These are phyloP conservation scores for Talaromyces adpressus DNA, from an alignment of 495 filamentous ascomycete genomes.

Conservation along the genomic window DNA sequence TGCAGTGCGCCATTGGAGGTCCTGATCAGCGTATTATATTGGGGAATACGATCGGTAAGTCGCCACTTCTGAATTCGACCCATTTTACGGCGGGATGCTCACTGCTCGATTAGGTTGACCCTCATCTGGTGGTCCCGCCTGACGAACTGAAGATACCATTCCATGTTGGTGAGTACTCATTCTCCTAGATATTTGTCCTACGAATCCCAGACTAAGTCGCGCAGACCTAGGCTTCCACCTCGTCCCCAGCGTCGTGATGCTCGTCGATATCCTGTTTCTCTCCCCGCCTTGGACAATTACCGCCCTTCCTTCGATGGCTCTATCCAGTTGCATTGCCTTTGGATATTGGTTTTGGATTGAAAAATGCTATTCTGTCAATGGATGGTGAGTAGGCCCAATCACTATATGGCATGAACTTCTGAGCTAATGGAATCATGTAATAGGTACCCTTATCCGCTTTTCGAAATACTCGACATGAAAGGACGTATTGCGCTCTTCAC, in stretches of 20 bases:
- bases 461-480: slow-evolving; percentile 52
- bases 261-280: slow-evolving; percentile 65
- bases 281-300: slow-evolving; percentile 76
- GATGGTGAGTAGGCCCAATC: slow-evolving; percentile 45
- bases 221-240: slow-evolving; percentile 74
- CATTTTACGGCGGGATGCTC: slow-evolving; percentile 8
- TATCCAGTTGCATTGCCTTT: slow-evolving; percentile 61
- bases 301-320: slow-evolving; percentile 48
- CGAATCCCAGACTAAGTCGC: slow-evolving; percentile 16
- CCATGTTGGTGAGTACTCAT: slow-evolving; percentile 28
- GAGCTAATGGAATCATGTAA: slow-evolving; percentile 20
- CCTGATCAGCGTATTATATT: slow-evolving; percentile 79
- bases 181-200: not conserved
- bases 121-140: slow-evolving; percentile 49
- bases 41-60: slow-evolving; percentile 53
- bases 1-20: slow-evolving; percentile 73
- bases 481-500: slow-evolving; percentile 64
- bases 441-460: slow-evolving; percentile 85
- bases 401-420: slow-evolving; percentile 4
- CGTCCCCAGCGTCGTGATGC: slow-evolving; percentile 64
- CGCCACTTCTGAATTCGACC: slow-evolving; percentile 8
- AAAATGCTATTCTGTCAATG: slow-evolving; percentile 65
- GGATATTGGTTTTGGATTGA: slow-evolving; percentile 89
- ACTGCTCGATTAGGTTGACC: slow-evolving; percentile 50
- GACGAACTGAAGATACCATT: slow-evolving; percentile 33